Percentiles rank a stretch among this genome's conserved stretches.
Conservation (phyloP, 345 rosid genomes). For the Aurinia saxatilis region DNA sequence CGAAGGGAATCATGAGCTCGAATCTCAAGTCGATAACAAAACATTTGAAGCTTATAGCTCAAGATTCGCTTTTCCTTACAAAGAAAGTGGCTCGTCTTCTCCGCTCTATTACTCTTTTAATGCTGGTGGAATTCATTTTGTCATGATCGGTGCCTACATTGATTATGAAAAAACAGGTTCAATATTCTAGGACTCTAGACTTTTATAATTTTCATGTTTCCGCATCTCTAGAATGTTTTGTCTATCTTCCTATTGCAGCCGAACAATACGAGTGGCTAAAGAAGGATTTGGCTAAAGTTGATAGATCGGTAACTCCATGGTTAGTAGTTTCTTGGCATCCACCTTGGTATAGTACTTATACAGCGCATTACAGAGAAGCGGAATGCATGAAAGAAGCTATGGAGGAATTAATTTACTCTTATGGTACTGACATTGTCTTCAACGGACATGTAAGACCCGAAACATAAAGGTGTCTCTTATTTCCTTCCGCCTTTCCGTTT, state of each 20-base stretch:
- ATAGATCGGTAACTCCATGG: constrained; percentile 81
- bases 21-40: constrained; percentile 56
- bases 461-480: neutral
- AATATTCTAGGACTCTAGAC: neutral
- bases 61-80: constrained; percentile 75
- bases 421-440: constrained; percentile 75
- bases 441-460: constrained; percentile 57
- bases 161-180: constrained; percentile 55
- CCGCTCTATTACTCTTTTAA: constrained; percentile 76
- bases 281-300: constrained; percentile 48
- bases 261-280: constrained; percentile 80
- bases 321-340: constrained; percentile 76
- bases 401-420: constrained; percentile 63
- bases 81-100: constrained; percentile 68
- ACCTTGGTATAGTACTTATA: constrained; percentile 88
- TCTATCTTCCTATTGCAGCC: constrained; percentile 31
- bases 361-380: constrained; percentile 80
- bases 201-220: neutral
- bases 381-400: constrained; percentile 88
- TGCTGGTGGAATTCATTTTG: constrained; percentile 89
- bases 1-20: constrained; percentile 90
- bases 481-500: neutral
- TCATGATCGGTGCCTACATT: constrained; percentile 78
- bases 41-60: constrained; percentile 71
- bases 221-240: neutral